Evolutionary conservation across 768 basidiomycete genomes (phyloP).

Genomic region (Cystobasidium tubakii): DNA sequence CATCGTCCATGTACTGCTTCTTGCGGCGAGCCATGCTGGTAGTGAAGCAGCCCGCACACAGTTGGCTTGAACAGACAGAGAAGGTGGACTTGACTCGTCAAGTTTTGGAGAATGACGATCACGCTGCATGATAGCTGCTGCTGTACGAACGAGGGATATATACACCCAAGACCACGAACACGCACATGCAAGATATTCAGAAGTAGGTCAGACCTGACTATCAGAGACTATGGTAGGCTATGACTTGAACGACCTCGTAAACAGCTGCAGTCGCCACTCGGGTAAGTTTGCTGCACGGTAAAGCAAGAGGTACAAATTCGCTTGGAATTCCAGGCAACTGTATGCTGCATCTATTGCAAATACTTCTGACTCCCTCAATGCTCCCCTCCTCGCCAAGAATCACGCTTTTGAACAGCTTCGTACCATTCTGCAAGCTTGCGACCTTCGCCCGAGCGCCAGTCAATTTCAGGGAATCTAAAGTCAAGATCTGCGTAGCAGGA

Average conservation of each 20-base stretch:
- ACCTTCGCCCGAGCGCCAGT: conserved; percentile 8
- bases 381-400: conserved; percentile 1
- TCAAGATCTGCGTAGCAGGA: not conserved
- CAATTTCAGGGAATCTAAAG: not conserved
- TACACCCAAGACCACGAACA: no score
- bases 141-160: no score
- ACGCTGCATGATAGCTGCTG: not conserved
- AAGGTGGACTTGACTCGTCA: not conserved
- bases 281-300: no score
- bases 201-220: no score
- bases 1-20: conserved; percentile 42
- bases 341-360: no score
- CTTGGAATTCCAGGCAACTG: no score
- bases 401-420: not conserved
- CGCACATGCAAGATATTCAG: no score
- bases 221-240: no score
- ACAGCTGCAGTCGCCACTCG: no score
- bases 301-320: no score
- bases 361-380: not conserved
- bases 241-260: no score
- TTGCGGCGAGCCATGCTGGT: conserved; percentile 49
- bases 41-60: not conserved
- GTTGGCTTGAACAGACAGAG: not conserved
- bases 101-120: not conserved
- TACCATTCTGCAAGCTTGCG: not conserved